phyloP scores from a whole-genome alignment of 371 early-diverging fungal genomes.

The Mortierella sp. region DNA sequence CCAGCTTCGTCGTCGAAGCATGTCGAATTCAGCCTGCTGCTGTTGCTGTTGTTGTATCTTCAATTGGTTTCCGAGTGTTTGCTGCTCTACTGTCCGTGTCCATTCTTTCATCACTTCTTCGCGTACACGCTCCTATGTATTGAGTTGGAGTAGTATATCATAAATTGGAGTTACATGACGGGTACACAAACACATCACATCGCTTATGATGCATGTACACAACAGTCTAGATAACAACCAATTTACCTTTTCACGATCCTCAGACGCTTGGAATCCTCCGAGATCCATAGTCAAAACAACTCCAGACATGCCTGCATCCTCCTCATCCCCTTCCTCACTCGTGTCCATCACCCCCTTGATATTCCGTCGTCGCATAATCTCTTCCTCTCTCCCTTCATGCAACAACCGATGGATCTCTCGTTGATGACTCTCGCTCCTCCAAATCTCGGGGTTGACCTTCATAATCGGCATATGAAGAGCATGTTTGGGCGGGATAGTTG shows the following conservation, averaged over 20 bases:
- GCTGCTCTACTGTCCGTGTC: slow-evolving; percentile 35
- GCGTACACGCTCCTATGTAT: slow-evolving; percentile 19
- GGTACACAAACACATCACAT: neutral
- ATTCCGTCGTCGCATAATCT: slow-evolving; percentile 27
- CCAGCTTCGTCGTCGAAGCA: slow-evolving; percentile 25
- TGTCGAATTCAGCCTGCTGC: slow-evolving; percentile 4
- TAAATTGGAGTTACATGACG: neutral
- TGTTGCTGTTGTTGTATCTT: slow-evolving; percentile 13
- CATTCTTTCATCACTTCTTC: slow-evolving; percentile 29
- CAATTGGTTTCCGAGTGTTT: neutral
- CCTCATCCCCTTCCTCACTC: slow-evolving; percentile 23
- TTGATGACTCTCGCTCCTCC: slow-evolving; percentile 36
- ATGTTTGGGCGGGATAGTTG: slow-evolving; percentile 32
- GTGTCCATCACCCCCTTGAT: slow-evolving; percentile 39
- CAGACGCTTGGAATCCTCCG: slow-evolving; percentile 29
- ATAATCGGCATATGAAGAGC: slow-evolving; percentile 49
- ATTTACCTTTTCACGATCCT: slow-evolving; percentile 34
- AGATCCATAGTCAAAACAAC: slow-evolving; percentile 31
- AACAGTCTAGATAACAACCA: neutral
- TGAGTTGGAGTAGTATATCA: no score
- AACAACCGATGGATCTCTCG: slow-evolving; percentile 37
- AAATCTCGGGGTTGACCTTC: slow-evolving; percentile 45
- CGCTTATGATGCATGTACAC: neutral
- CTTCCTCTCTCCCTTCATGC: slow-evolving; percentile 33
- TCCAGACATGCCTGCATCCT: slow-evolving; percentile 20